phyloP scores from a whole-genome alignment of 805 yeast species.

The Sugiyamaella floridensis region DNA sequence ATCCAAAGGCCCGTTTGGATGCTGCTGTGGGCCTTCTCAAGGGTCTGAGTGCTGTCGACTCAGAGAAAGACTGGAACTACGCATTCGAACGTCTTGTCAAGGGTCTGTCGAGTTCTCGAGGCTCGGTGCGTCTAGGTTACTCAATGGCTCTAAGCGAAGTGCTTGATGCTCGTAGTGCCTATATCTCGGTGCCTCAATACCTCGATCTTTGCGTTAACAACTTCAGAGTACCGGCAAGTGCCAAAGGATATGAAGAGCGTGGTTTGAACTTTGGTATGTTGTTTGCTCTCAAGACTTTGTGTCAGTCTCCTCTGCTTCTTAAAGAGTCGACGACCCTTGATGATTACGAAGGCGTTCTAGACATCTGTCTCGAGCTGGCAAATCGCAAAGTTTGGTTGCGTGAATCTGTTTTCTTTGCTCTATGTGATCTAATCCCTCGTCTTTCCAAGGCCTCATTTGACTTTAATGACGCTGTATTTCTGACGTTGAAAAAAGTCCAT shows the following conservation, averaged over 20 bases:
- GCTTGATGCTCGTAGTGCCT: constrained; percentile 23
- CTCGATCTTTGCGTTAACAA: constrained; percentile 32
- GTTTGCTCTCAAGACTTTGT: constrained; percentile 73
- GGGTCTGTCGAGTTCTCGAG: constrained; percentile 77
- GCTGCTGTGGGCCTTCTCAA: constrained; percentile 63
- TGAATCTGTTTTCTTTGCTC: constrained; percentile 69
- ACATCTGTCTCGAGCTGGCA: constrained; percentile 50
- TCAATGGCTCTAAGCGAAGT: constrained; percentile 78
- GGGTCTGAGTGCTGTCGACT: constrained; percentile 41
- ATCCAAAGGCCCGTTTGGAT: constrained; percentile 60
- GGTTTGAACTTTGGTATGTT: constrained; percentile 73
- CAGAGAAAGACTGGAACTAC: constrained; percentile 65
- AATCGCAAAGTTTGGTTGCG: constrained; percentile 73
- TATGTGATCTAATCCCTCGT: constrained; percentile 44
- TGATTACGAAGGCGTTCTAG: constrained; percentile 38
- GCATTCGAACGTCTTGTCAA: constrained; percentile 70
- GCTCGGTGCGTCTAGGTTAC: constrained; percentile 79
- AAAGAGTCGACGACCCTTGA: constrained; percentile 23
- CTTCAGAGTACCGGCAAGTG: constrained; percentile 36
- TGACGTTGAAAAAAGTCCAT: constrained; percentile 40
- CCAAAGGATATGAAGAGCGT: constrained; percentile 78
- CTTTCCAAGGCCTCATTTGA: constrained; percentile 3
- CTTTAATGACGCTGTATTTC: constrained; percentile 11
- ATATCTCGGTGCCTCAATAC: constrained; percentile 36
- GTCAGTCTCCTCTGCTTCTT: constrained; percentile 45